Evolutionary conservation across 306 rosid species (phyloP).

Genomic region (Ochetophila trinervis): DNA sequence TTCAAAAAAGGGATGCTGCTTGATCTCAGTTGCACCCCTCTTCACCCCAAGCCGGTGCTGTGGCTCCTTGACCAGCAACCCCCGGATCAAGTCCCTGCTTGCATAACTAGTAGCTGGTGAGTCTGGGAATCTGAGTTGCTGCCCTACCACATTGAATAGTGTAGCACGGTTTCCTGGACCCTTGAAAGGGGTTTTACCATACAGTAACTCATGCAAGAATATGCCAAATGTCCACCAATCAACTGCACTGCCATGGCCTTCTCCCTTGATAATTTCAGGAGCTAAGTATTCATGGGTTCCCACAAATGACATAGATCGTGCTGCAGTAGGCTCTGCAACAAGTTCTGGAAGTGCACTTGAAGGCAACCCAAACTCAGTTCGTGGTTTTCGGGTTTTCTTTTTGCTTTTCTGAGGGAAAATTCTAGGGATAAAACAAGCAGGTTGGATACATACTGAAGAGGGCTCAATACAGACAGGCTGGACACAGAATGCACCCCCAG

Average conservation of each 20-base stretch:
- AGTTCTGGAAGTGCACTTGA: constrained; percentile 85
- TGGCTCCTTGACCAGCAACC: constrained; percentile 86
- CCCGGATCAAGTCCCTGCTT: constrained; percentile 74
- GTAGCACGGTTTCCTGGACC: constrained; percentile 97
- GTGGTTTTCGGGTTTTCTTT: constrained; percentile 57
- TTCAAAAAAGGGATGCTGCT: constrained; percentile 91
- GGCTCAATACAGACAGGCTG: constrained; percentile 98
- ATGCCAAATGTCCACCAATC: constrained; percentile 99
- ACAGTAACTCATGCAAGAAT: constrained; percentile 85
- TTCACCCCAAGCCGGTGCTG: constrained; percentile 87
- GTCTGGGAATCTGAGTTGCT: constrained; percentile 76
- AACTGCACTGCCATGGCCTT: constrained; percentile 99
- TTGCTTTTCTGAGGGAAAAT: constrained; percentile 85
- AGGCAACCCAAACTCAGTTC: constrained; percentile 58
- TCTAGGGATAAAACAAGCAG: constrained; percentile 85
- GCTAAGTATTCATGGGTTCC: constrained; percentile 99
- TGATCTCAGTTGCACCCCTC: constrained; percentile 90
- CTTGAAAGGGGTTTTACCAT: constrained; percentile 97
- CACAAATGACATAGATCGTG: constrained; percentile 96
- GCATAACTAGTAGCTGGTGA: constrained; percentile 79
- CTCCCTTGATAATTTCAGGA: constrained; percentile 95
- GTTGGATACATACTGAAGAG: constrained; percentile 86
- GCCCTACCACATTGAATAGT: constrained; percentile 89
- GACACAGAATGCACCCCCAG: constrained; percentile 83
- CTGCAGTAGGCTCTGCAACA: constrained; percentile 93